Conservation (phyloP, 1,284 basidiomycete species). For the Mycosarcoma maydis region DNA sequence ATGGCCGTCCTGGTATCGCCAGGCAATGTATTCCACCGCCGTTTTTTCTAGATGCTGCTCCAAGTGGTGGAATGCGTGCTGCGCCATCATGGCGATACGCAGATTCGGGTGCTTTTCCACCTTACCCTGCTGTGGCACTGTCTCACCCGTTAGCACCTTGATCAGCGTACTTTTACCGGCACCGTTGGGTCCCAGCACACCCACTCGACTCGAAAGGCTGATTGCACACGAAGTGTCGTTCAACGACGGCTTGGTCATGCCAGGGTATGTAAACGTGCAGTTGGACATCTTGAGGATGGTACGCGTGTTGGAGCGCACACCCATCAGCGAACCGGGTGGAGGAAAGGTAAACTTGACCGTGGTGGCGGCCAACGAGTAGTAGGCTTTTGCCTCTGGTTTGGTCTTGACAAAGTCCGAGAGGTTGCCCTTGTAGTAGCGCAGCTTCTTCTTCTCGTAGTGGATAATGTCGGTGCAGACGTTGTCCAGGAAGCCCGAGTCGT, state of each 20-base stretch:
- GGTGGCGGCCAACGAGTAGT: constrained; percentile 94
- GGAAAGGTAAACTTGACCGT: constrained; percentile 97
- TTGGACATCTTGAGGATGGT: constrained; percentile 92
- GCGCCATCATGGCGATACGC: constrained; percentile 96
- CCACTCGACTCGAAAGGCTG: constrained; percentile 75
- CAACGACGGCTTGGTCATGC: constrained; percentile 82
- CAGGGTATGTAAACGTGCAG: constrained; percentile 95
- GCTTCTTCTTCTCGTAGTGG: constrained; percentile 96
- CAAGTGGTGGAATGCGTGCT: constrained; percentile 73
- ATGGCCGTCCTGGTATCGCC: constrained; percentile 99
- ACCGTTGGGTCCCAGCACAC: constrained; percentile 67
- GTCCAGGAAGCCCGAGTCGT: constrained; percentile 98
- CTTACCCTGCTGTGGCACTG: constrained; percentile 87
- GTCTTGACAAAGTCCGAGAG: constrained; percentile 88
- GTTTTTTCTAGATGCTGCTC: constrained; percentile 67
- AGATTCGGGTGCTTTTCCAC: constrained; percentile 96
- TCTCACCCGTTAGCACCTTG: constrained; percentile 95
- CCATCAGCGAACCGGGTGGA: constrained; percentile 93
- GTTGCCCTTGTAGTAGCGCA: constrained; percentile 95
- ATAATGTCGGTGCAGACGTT: constrained; percentile 97
- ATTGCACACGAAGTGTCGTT: constrained; percentile 89
- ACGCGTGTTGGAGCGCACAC: constrained; percentile 93
- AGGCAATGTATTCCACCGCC: constrained; percentile 73
- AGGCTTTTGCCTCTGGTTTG: constrained; percentile 94
- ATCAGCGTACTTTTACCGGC: constrained; percentile 81